A percentile compares a stretch with the other conserved stretches of the same genome.
Conservation (phyloP, 805 yeast species). For the Kregervanrija pseudodelftensis region DNA sequence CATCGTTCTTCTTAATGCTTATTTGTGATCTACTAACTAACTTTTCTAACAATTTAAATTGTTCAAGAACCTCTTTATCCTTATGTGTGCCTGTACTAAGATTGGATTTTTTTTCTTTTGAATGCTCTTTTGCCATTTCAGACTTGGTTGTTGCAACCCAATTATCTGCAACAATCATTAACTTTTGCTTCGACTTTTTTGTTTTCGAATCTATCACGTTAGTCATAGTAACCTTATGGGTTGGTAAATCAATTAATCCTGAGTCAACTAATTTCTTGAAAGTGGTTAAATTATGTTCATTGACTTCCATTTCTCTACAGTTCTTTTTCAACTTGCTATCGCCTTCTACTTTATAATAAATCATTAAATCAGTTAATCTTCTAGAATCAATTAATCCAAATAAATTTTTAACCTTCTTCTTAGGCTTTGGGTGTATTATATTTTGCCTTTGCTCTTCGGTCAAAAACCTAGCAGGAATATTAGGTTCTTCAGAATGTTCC, state of each 20-base stretch:
- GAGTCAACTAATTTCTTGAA: conserved; percentile 15
- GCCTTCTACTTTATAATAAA: conserved; percentile 14
- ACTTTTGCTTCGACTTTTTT: conserved; percentile 14
- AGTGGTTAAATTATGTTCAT: conserved; percentile 8
- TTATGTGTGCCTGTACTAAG: conserved; percentile 1
- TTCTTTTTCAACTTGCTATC: conserved; percentile 1
- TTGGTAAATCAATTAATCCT: conserved; percentile 17
- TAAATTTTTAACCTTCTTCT: conserved; percentile 6
- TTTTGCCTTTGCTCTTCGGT: conserved; percentile 9
- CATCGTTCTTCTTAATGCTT: conserved; percentile 5
- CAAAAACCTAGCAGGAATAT: conserved; percentile 16
- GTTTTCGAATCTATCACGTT: conserved; percentile 9
- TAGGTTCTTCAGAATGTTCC: conserved; percentile 11
- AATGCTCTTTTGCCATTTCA: conserved; percentile 1
- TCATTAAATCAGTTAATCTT: conserved; percentile 16
- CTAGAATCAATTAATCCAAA: conserved; percentile 13
- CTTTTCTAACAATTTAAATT: conserved; percentile 15
- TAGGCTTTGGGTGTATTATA: conserved; percentile 1
- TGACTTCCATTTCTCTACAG: conserved; percentile 10
- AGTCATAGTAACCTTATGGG: conserved; percentile 15
- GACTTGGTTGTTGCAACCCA: conserved; percentile 8
- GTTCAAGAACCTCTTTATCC: conserved; percentile 11
- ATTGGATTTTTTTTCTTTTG: background rate
- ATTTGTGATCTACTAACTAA: conserved; percentile 14
- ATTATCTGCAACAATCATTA: conserved; percentile 19